phyloP scores from a whole-genome alignment of 2,329 filamentous ascomycete genomes.

The Nemania sp. region DNA sequence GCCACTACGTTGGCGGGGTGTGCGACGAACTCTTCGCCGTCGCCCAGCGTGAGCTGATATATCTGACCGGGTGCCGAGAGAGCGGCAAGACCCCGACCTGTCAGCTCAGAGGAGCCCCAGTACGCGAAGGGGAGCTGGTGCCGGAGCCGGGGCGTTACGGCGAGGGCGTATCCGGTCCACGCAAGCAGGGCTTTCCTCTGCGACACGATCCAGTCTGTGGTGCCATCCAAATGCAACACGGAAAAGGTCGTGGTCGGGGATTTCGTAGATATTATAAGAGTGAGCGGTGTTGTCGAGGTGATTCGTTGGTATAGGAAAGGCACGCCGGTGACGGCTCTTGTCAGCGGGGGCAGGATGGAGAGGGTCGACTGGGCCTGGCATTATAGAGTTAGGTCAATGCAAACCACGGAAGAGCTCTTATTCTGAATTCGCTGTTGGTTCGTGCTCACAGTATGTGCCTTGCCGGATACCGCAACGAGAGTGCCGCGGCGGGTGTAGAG shows the following conservation, averaged over 20 bases:
- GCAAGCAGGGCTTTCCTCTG: conserved; percentile 89
- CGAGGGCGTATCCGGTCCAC: conserved; percentile 90
- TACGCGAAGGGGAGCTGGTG: conserved; percentile 76
- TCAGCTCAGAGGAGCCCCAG: conserved; percentile 90
- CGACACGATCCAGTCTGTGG: conserved; percentile 91
- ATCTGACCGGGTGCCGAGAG: conserved; percentile 86
- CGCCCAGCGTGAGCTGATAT: conserved; percentile 79
- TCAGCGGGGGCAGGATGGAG: conserved; percentile 81
- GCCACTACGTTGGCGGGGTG: conserved; percentile 92
- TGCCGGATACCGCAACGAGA: conserved; percentile 85
- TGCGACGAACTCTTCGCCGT: conserved; percentile 87
- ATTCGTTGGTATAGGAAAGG: conserved; percentile 95
- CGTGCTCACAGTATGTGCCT: conserved; percentile 77
- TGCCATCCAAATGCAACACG: conserved; percentile 87
- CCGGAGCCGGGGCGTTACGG: conserved; percentile 75
- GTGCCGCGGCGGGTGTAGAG: conserved; percentile 92
- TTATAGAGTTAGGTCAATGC: conserved; percentile 4
- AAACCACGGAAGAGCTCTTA: neutral
- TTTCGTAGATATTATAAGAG: conserved; percentile 85
- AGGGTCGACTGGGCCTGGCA: conserved; percentile 82
- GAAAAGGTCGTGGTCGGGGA: conserved; percentile 85
- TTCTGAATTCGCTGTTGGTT: neutral
- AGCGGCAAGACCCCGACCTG: conserved; percentile 83
- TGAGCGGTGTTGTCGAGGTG: conserved; percentile 84
- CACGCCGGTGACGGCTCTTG: conserved; percentile 78